Percentiles rank a stretch among this genome's conserved stretches.
These are phyloP conservation scores for Symbiodinium pilosum DNA, from an alignment of 73 alveolate genomes.

Conservation along the genomic window DNA sequence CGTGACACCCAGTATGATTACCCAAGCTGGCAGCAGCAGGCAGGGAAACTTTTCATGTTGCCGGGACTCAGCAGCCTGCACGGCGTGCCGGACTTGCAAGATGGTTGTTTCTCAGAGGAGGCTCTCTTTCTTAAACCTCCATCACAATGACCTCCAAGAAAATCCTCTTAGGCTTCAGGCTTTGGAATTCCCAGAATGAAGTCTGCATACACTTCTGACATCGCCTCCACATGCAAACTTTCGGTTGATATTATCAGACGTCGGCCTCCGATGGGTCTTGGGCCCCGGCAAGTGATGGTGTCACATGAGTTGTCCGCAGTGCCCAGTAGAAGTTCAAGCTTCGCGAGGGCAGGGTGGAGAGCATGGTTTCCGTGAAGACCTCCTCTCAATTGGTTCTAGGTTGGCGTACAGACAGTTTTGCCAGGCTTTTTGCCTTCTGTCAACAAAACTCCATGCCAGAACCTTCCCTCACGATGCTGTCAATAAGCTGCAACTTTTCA, in stretches of 20 bases:
- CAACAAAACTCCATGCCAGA: neutral
- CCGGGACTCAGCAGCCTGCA: neutral
- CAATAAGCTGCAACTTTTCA: neutral
- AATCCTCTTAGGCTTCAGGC: neutral
- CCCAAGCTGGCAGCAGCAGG: conserved; percentile 6
- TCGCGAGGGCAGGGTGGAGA: neutral
- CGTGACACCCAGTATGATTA: neutral
- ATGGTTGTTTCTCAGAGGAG: neutral
- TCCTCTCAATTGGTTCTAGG: no score
- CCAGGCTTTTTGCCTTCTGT: no score
- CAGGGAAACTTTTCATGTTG: neutral
- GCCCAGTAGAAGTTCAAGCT: neutral
- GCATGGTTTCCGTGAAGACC: no score
- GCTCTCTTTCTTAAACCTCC: no score
- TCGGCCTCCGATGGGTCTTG: no score
- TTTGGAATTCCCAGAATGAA: neutral
- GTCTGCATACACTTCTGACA: neutral
- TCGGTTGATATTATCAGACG: no score
- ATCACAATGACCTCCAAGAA: no score
- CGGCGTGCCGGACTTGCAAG: neutral
- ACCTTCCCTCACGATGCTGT: neutral
- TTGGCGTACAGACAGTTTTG: no score
- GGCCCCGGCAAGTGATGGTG: no score
- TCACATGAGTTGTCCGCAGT: neutral
- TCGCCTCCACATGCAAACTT: no score